Base-by-base conservation (phyloP, 208 protist genomes). In the Herpetomonas samuelpessoai region DNA sequence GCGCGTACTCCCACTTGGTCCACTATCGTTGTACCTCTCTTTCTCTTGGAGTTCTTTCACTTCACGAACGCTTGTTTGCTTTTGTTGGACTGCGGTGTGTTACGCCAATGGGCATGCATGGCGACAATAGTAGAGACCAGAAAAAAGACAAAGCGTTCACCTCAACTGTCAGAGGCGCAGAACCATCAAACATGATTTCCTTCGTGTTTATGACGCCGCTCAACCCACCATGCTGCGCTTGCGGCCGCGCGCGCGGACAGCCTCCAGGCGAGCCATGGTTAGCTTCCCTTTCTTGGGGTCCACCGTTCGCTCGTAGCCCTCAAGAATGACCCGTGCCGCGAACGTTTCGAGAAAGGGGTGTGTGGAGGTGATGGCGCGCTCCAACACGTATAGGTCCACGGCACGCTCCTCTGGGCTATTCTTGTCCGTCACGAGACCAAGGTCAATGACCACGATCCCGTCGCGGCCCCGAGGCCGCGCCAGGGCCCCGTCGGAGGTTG, bases 301-400 rank as follows among this genome's bases (percentile, higher is more conserved):
- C 21, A 59, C 65, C 0, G 72, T 74, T 55, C 55, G 44, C 69
- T 61, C 30, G 62, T 96, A 96, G 19, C 87, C 85, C 4, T 83
- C 68, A 19, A 84, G 38, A 18, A 93, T 63, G 0, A 71, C 39
- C 18, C 69, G 50, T 7, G 74, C 62, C 9, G 68, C 51, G 24
- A 60, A 39, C 14, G 53, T 10, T 49, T 80, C 64, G 21, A 92
- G 54, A 27, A 77, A 91, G 12, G 96, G 93, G 69, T 99, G 98
- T 1, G 97, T 98, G 1, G 83, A 91, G 3, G 83, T 49, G 41
- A 99, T 82, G 12, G 98, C 98, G n/a, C 97, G 71, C 77, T 99
- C 97, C 2, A 99, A 79, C 30, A 99, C 98, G 64, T 99, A 99
- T 2, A 99, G 74, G 70, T 99, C 98, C 0, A 99, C 98, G 0